Percentiles rank a stretch among this genome's conserved stretches.
phyloP scores from a whole-genome alignment of 78 protist genomes.

The Emiliania huxleyi region DNA sequence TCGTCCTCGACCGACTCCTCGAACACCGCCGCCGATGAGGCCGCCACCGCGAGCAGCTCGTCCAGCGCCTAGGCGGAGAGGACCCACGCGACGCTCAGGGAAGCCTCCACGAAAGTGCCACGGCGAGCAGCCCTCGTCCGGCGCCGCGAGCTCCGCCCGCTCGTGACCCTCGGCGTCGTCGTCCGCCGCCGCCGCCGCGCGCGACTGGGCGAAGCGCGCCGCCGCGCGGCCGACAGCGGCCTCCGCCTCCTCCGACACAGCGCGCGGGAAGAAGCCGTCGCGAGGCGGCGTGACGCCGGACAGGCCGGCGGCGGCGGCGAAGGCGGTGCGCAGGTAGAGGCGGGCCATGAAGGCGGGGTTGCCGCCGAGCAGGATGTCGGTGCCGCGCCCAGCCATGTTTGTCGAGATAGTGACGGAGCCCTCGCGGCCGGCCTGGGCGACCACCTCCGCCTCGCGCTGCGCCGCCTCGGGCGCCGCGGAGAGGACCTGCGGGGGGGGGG shows the following conservation, averaged over 20 bases:
- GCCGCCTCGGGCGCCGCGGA: conserved; percentile 37
- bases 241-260: background rate
- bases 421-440: conserved; percentile 52
- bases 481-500: conserved; percentile 46
- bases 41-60: conserved; percentile 11
- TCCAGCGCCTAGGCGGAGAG: too few species aligned
- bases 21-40: conserved; percentile 7
- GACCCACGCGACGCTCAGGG: too few species aligned
- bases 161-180: background rate
- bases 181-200: background rate
- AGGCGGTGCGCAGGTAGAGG: background rate
- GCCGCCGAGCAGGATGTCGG: conserved; percentile 57
- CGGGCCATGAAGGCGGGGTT: conserved; percentile 24
- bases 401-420: conserved; percentile 53
- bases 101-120: too few species aligned
- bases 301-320: background rate
- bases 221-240: background rate
- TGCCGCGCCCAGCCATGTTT: conserved; percentile 61
- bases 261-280: background rate
- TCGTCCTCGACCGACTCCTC: background rate
- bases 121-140: too few species aligned
- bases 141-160: too few species aligned
- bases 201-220: background rate
- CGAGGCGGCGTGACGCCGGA: background rate
- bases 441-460: conserved; percentile 39